Percentiles rank a stretch among this genome's conserved stretches.
These are phyloP conservation scores for Populus ilicifolia DNA, from an alignment of 345 rosid genomes.

Conservation along the genomic window DNA sequence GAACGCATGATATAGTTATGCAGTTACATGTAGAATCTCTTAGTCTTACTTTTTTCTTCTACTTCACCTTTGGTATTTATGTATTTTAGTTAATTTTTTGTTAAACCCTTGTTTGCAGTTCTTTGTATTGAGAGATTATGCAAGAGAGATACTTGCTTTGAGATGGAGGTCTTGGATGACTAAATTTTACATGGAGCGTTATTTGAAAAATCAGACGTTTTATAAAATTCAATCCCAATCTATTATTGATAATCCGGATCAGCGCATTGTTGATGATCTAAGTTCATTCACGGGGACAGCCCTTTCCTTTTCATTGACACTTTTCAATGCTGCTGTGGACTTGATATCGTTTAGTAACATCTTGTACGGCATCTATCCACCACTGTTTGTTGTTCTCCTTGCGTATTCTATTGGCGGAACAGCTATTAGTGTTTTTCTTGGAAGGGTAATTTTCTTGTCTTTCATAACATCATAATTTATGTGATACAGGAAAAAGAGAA, in stretches of 20 bases:
- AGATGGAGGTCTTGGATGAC: conserved; percentile 99
- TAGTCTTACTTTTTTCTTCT: no score
- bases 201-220: conserved; percentile 63
- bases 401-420: conserved; percentile 87
- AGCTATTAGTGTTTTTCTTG: conserved; percentile 71
- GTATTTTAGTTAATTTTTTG: background rate
- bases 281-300: conserved; percentile 88
- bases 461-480: background rate
- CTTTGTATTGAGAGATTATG: conserved; percentile 89
- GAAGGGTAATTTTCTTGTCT: conserved; percentile 50
- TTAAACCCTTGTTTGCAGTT: conserved; percentile 39
- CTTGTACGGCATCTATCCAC: conserved; percentile 85
- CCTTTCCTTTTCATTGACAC: conserved; percentile 75
- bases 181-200: conserved; percentile 74
- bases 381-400: conserved; percentile 71
- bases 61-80: no score
- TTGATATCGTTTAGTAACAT: conserved; percentile 94
- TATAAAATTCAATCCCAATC: conserved; percentile 95
- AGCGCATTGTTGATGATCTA: conserved; percentile 87
- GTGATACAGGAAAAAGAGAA: background rate
- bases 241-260: conserved; percentile 90
- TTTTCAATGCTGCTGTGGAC: conserved; percentile 81
- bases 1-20: no score
- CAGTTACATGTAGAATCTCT: no score
- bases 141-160: conserved; percentile 70